Evolutionary conservation across 2,329 filamentous ascomycete species (phyloP), one percentile per base, ranked within the genome.

Genomic region (Aspergillus sp.): DNA sequence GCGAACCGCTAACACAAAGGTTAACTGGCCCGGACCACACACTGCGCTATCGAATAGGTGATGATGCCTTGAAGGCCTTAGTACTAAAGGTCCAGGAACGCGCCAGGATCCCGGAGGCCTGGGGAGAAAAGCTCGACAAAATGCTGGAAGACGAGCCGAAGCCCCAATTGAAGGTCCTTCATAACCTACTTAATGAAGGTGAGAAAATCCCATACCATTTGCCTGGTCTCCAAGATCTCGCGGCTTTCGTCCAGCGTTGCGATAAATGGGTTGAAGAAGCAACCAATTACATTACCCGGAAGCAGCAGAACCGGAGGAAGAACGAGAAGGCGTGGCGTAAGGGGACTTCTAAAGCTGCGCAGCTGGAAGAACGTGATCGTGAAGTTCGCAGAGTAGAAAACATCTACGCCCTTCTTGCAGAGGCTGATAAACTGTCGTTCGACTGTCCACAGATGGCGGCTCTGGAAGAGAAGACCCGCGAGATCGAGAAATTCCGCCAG

Each of bases 211-310:
- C 94, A 60, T 96, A 91, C 82, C 89, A 92, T 60, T 84, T 99
- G 63, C 87, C 88, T 66, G 93, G 92, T 64, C 84, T 99, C 64
- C 85, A 90, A 69, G 86, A 91, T 68, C 84, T 99, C 68, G 90
- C 88, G 77, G 86, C 89, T 66, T 99, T 96, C 79, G 95, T 99
- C 75, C 92, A 96, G 69, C 89, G 91, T 71, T 98, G 95, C 81
- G 96, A 96, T 76, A 92, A 96, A 73, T 97, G 96, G 90, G 92
- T 97, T 64, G 95, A 98, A 71, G 94, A 98, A 79, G 95, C 95
- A 66, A 95, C 91, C 71, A 93, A 90, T 73, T 99, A 96, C 81
- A 96, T 93, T 71, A 93, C 95, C 61, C 90, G 95, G 68, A 99
- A 99, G 80, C 94, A 97, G 80, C 94, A 97, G 78, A 96, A 96